Conservation (phyloP, 306 rosid species). For the Cucurbita argyrosperma region DNA sequence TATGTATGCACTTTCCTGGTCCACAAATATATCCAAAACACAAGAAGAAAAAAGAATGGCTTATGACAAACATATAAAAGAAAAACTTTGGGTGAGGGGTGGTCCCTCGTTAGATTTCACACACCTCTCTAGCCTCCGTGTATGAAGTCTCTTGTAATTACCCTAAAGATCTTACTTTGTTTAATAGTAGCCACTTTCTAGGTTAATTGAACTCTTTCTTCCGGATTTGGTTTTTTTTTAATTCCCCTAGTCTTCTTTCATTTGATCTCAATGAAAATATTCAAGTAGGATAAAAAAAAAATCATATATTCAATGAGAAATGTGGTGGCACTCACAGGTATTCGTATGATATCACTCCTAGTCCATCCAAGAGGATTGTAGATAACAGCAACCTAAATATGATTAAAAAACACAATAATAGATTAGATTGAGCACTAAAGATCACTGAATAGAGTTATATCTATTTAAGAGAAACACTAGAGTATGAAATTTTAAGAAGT, state of each 20-base stretch:
- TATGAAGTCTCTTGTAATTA: neutral
- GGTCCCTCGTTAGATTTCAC: neutral
- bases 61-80: neutral
- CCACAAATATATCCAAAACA: neutral
- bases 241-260: neutral
- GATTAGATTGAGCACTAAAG: slow-evolving; percentile 1
- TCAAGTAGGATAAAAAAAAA: neutral
- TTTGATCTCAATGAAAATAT: neutral
- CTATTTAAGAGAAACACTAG: neutral
- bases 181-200: neutral
- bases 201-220: neutral
- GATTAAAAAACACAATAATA: slow-evolving; percentile 1
- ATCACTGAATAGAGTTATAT: neutral
- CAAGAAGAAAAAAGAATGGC: neutral
- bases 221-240: neutral
- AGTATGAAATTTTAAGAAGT: neutral
- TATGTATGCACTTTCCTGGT: neutral
- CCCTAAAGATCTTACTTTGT: neutral
- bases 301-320: neutral
- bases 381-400: slow-evolving; percentile 23
- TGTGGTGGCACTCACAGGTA: slow-evolving; percentile 29
- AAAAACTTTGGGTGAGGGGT: neutral
- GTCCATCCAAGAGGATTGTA: slow-evolving; percentile 53
- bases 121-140: neutral
- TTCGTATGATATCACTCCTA: slow-evolving; percentile 27